These are phyloP conservation scores for Macadamia integrifolia DNA, from an alignment of 164 flowering plant species.

Conservation along the genomic window DNA sequence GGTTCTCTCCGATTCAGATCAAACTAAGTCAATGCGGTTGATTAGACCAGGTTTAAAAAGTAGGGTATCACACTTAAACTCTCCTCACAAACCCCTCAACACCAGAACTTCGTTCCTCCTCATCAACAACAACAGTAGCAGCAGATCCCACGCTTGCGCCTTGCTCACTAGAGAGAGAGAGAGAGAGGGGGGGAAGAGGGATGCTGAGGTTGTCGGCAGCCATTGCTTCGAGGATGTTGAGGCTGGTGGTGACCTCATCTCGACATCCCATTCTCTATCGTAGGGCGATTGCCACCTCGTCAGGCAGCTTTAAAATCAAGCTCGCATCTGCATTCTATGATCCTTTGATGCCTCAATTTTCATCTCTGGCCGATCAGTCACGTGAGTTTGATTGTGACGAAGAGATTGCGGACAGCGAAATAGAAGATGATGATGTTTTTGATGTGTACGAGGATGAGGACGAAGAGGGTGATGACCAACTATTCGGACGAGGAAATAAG, in stretches of 20 bases:
- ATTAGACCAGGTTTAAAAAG: no score
- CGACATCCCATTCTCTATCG: not conserved
- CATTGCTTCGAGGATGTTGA: not conserved
- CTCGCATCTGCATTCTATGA: not conserved
- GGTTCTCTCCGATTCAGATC: no score
- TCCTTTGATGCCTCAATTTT: not conserved
- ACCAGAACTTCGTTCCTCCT: no score
- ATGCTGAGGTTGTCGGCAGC: slow-evolving; percentile 5
- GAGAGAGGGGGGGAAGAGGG: not conserved
- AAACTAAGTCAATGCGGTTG: no score
- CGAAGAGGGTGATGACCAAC: not conserved
- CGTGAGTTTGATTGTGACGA: not conserved
- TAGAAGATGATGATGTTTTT: not conserved
- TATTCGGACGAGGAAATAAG: no score
- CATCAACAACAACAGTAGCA: no score
- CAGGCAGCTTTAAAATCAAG: not conserved
- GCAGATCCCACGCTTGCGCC: no score
- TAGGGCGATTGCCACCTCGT: not conserved
- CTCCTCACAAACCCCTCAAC: no score
- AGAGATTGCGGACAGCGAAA: not conserved
- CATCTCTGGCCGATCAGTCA: not conserved
- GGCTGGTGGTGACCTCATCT: slow-evolving; percentile 2
- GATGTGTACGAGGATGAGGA: not conserved
- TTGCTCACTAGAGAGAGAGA: no score
- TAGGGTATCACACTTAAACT: no score